A percentile compares a stretch with the other conserved stretches of the same genome.
These are phyloP conservation scores for Eucalyptus tenuipes DNA, from an alignment of 345 rosid species.

Conservation along the genomic window DNA sequence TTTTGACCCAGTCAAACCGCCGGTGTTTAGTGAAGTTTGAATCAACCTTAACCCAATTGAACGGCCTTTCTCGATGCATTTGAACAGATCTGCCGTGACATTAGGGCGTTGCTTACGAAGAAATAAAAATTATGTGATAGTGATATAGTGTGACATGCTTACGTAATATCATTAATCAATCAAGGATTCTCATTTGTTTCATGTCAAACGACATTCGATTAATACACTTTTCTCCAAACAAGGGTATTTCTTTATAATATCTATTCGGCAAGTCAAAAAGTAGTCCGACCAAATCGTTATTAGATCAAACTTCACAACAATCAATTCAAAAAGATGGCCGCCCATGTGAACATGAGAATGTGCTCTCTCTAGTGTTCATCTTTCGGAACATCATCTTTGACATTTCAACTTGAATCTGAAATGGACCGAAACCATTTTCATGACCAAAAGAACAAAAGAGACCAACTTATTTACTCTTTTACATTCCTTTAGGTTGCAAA, in stretches of 20 bases:
- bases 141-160: fast-evolving
- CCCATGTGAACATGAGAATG: not conserved
- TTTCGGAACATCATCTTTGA: not conserved
- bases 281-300: too few species aligned
- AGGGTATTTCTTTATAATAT: not conserved
- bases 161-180: fast-evolving
- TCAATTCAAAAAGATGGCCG: not conserved
- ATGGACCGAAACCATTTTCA: not conserved
- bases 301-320: not conserved
- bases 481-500: not conserved
- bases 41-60: not conserved
- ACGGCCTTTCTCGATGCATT: not conserved
- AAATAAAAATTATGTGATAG: not conserved
- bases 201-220: not conserved
- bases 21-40: not conserved
- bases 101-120: not conserved
- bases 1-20: not conserved
- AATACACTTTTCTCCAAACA: not conserved
- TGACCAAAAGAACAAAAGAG: not conserved
- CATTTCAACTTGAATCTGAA: not conserved
- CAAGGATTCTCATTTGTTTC: fast-evolving
- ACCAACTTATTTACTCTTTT: not conserved
- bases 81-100: not conserved
- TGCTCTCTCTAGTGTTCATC: not conserved
- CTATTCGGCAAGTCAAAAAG: not conserved